These are phyloP conservation scores for Taxawa tesnikishii DNA, from an alignment of 2,329 filamentous ascomycete species.

Conservation along the genomic window DNA sequence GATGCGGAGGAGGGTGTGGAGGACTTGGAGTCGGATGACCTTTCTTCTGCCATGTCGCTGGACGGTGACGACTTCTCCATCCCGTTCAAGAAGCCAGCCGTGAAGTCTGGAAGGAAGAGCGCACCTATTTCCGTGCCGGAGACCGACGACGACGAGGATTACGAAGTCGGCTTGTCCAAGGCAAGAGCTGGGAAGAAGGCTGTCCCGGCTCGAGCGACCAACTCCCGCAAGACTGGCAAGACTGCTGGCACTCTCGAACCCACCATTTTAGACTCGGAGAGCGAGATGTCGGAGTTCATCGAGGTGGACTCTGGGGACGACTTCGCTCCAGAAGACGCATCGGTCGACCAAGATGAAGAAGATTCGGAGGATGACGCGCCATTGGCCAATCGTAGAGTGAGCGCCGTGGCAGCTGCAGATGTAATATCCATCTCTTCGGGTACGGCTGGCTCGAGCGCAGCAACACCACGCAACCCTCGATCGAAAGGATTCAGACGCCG, in stretches of 20 bases:
- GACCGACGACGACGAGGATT: constrained; percentile 16
- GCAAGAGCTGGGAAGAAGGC: constrained; percentile 9
- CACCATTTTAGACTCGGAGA: constrained; percentile 26
- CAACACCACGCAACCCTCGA: not conserved
- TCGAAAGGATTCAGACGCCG: constrained; percentile 1
- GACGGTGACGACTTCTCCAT: constrained; percentile 7
- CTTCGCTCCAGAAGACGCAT: constrained; percentile 6
- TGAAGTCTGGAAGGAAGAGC: constrained; percentile 5
- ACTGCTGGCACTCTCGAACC: constrained; percentile 10
- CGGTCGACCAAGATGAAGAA: constrained; percentile 13
- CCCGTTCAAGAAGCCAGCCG: constrained; percentile 6
- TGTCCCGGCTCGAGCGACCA: constrained; percentile 9
- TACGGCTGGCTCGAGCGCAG: not conserved
- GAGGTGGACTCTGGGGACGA: constrained; percentile 22
- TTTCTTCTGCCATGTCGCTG: constrained; percentile 14
- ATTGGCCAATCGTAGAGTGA: constrained; percentile 5
- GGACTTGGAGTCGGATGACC: constrained; percentile 9
- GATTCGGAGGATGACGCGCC: constrained; percentile 20
- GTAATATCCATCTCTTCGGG: not conserved
- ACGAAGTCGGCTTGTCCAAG: constrained; percentile 3
- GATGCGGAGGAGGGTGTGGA: constrained; percentile 10
- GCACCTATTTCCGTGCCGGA: constrained; percentile 10
- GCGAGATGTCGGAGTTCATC: constrained; percentile 20
- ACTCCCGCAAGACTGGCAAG: constrained; percentile 10
- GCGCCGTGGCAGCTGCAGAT: not conserved